Base-by-base conservation (phyloP, 2,329 filamentous ascomycete genomes). In the Catunica adiposa region DNA sequence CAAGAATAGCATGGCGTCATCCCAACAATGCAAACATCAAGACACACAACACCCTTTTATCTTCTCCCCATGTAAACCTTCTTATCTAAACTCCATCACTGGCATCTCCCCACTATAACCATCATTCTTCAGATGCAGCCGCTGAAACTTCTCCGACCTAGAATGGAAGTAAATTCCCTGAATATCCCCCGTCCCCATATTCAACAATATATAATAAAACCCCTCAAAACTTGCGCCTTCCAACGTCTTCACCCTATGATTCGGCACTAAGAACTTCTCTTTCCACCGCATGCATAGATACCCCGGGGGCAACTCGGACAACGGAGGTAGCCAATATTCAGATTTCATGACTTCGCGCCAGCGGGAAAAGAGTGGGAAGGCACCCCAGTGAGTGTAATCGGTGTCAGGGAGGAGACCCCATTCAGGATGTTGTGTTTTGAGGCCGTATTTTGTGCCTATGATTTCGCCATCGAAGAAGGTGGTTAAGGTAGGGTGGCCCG, bases 221-320 rank as follows among this genome's bases (percentile, higher is more conserved):
- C 92, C 92, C 66, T 98, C 92, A 59, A 97, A 98, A 65, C 90
- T 97, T 6, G 92, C 92, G 17, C 92, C 92, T 34, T 82, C 86
- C 59, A 98, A 95, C 9, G 86, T 94, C 59, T 84, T 79, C 20
- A 97, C 89, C 15, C 86, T 80, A 67, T 98, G 92, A 64, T 98
- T 89, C 1, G 92, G 92, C 0, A 98, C 92, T 0, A 98, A 73
- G 64, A 98, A 98, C 64, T 94, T 89, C 66, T 98, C 92, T 69
- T 98, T 98, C 92, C 92, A 98, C 59, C 92, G 82, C 92, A 98
- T 98, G 65, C 96, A 98, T 31, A 98, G 83, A 66, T 94, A 83
- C 62, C 96, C 89, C 60, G 82, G 77, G 65, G 94, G 85, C 51
- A 80, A 78, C 62, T 84, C 79, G 62, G 94, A 84, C 72, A 82